Conservation (phyloP, 805 yeast genomes). For the Wickerhamomyces alni region DNA sequence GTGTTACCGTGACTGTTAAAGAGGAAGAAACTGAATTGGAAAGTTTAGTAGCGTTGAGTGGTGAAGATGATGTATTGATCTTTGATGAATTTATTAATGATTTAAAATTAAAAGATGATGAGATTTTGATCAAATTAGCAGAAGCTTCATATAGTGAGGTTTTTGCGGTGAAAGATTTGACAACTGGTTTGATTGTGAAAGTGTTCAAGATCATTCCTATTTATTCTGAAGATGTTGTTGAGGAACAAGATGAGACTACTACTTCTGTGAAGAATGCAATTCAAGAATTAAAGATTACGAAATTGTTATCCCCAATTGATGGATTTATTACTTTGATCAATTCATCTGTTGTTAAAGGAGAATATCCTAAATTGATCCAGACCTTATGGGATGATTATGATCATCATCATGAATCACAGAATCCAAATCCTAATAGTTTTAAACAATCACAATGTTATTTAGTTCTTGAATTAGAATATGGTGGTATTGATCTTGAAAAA, state of each 20-base stretch:
- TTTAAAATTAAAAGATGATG: constrained; percentile 25
- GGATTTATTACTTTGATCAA: constrained; percentile 42
- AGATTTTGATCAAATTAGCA: constrained; percentile 31
- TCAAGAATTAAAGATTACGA: constrained; percentile 41
- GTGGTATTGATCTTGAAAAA: constrained; percentile 39
- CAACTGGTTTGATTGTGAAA: constrained; percentile 21
- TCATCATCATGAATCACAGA: constrained; percentile 24
- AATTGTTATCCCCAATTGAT: constrained; percentile 30
- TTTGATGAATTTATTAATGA: constrained; percentile 23
- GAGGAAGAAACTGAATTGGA: background rate
- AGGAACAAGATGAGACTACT: constrained; percentile 26
- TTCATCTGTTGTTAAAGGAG: constrained; percentile 41
- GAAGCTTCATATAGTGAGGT: constrained; percentile 46
- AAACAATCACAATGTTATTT: constrained; percentile 26
- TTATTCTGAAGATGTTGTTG: constrained; percentile 1
- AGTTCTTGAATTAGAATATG: constrained; percentile 33
- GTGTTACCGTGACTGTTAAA: background rate
- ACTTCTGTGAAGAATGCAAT: constrained; percentile 31
- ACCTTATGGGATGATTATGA: constrained; percentile 39
- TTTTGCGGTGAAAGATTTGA: constrained; percentile 25
- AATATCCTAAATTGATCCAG: constrained; percentile 34
- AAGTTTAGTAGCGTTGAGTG: constrained; percentile 30
- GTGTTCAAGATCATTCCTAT: constrained; percentile 50
- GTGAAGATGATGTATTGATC: constrained; percentile 25
- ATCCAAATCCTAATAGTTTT: constrained; percentile 33